phyloP scores from a whole-genome alignment of 306 rosid species.

The Fragaria iinumae region DNA sequence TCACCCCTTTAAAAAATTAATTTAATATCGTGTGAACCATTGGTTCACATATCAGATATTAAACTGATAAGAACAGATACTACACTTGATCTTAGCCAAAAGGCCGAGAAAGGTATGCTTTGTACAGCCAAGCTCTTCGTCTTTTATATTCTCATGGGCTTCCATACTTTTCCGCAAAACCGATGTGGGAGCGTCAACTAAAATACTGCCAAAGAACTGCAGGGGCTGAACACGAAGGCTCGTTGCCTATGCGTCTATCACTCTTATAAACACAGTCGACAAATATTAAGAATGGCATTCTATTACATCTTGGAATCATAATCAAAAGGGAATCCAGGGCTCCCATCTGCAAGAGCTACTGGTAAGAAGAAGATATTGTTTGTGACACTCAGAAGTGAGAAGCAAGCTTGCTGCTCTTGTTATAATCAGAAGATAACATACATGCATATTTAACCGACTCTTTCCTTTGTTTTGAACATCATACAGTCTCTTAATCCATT shows the following conservation, averaged over 20 bases:
- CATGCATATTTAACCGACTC: background rate
- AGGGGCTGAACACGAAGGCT: background rate
- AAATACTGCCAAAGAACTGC: background rate
- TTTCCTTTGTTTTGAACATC: background rate
- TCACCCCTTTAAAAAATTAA: too few species aligned
- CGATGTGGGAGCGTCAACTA: background rate
- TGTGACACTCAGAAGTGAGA: background rate
- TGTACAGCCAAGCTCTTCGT: accelerated
- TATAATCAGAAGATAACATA: background rate
- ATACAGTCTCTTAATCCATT: background rate
- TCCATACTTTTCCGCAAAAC: accelerated
- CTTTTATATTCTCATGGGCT: background rate
- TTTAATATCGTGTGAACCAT: too few species aligned
- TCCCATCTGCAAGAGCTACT: background rate
- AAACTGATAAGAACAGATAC: too few species aligned
- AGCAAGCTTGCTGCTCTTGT: background rate
- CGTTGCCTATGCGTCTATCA: background rate
- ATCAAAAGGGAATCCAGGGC: too few species aligned
- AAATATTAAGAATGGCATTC: too few species aligned
- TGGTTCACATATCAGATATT: too few species aligned
- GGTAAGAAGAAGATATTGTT: background rate
- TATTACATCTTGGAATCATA: too few species aligned
- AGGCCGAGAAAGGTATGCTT: background rate
- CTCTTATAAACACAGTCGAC: background rate
- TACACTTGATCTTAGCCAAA: background rate